phyloP scores from a whole-genome alignment of 805 yeast genomes.

The Teunomyces lycoperdinae region DNA sequence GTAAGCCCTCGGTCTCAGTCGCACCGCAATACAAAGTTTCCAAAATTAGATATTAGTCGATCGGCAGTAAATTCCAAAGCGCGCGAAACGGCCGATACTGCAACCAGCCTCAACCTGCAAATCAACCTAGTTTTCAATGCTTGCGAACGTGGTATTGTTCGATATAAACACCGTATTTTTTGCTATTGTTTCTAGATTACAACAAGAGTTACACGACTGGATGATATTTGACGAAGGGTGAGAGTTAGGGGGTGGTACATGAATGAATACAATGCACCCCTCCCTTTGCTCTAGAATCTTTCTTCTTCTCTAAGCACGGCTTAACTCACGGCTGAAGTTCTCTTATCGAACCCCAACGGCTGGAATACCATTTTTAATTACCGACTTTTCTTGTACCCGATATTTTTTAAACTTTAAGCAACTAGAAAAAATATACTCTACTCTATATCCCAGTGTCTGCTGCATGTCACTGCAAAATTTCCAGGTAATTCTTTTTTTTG shows the following conservation, averaged over 20 bases:
- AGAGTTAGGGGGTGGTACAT: too few species aligned
- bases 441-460: not conserved
- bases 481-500: not conserved
- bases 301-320: not conserved
- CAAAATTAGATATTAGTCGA: not conserved
- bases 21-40: not conserved
- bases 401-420: not conserved
- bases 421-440: not conserved
- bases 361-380: not conserved
- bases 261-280: too few species aligned
- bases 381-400: slow-evolving; percentile 1
- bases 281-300: not conserved
- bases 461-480: not conserved
- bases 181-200: too few species aligned
- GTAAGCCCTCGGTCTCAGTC: not conserved
- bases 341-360: not conserved
- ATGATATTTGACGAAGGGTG: too few species aligned
- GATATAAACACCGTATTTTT: too few species aligned
- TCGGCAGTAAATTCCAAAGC: not conserved
- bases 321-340: not conserved
- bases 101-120: not conserved
- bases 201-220: too few species aligned
- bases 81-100: not conserved
- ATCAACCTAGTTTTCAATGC: not conserved
- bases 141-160: too few species aligned